Base-by-base conservation (phyloP, 1,284 basidiomycete genomes). In the Grifola frondosa region DNA sequence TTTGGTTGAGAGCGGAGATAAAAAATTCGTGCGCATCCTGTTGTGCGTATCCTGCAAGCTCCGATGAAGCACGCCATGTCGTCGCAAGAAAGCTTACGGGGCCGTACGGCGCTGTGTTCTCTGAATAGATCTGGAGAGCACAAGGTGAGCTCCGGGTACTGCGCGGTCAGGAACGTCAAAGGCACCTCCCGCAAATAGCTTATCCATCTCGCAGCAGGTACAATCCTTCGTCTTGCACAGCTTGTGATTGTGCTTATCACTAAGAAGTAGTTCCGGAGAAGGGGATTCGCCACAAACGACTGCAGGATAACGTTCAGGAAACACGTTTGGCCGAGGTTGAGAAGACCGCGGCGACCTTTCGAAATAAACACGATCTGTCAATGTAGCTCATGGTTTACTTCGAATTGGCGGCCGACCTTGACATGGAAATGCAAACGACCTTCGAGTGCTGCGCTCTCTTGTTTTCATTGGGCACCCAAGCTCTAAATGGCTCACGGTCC, bases 11-110 rank as follows among this genome's bases (percentile, higher is more conserved):
- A 0, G 81, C 78, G 16, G 84, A 78, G 42, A 92, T 86, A 66
- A 94, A 91, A 62, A 88, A 91, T 66, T 95, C 92, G 66, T 96
- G 91, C 0, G 92, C 91, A 53, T 95, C 95, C 59, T 97, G 96
- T 64, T 99, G 96, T 0, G 91, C 84, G 55, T 97, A 90, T 2
- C 91, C 92, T 7, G 91, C 83, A 4, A 97, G 72, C 54, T 96
- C 92, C 1, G 83, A 65, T 3, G 86, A 86, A 20, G 84, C 82
- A 53, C 86, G 82, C 94, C 95, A 98, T 38, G 90, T 89, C 26
- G 88, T 85, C 30, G 85, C 78, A 10, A 97, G 77, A 64, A 98
- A 88, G 3, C 84, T 83, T 2, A 86, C 82, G 0, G 96, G 95
- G 0, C 89, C 93, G 56, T 83, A 88, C 0, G 93, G 84, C 1